Evolutionary conservation across 2,329 filamentous ascomycete genomes (phyloP).

Genomic region (Pseudogymnoascus sp.): DNA sequence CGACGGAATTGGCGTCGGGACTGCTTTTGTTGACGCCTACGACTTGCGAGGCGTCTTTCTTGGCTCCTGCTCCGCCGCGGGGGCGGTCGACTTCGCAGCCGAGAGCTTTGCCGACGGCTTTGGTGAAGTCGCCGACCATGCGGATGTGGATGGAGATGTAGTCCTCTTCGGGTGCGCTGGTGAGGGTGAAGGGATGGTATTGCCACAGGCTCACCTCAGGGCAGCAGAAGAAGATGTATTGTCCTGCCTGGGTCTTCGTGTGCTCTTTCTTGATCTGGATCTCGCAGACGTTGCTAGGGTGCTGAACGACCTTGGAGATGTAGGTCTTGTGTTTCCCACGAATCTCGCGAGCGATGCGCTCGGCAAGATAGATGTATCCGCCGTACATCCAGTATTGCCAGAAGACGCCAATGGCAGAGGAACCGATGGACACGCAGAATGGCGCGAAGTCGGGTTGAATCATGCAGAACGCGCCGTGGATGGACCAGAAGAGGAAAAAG

Average conservation of each 20-base stretch:
- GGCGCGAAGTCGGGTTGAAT: constrained; percentile 77
- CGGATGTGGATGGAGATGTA: constrained; percentile 84
- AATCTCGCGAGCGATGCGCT: constrained; percentile 71
- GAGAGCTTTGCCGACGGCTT: constrained; percentile 59
- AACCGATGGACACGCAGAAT: constrained; percentile 65
- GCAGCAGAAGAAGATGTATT: constrained; percentile 87
- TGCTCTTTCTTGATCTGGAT: constrained; percentile 89
- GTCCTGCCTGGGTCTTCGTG: constrained; percentile 72
- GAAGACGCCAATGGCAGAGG: constrained; percentile 66
- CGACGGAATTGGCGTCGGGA: constrained; percentile 45
- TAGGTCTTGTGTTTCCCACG: constrained; percentile 77
- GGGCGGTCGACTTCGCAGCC: constrained; percentile 68
- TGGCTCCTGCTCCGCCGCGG: constrained; percentile 36
- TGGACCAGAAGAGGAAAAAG: constrained; percentile 88
- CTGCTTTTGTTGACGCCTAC: constrained; percentile 59
- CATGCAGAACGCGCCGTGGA: constrained; percentile 87
- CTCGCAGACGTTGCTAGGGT: constrained; percentile 82
- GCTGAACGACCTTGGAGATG: constrained; percentile 83
- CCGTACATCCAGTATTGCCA: constrained; percentile 89
- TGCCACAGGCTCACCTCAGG: constrained; percentile 83
- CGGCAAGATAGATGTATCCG: constrained; percentile 72
- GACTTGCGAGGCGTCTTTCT: constrained; percentile 55
- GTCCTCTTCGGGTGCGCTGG: constrained; percentile 81
- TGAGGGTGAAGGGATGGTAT: constrained; percentile 82
- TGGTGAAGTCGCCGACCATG: constrained; percentile 77